These are phyloP conservation scores for Volvariella surrecta DNA, from an alignment of 1,284 basidiomycete genomes.

Conservation along the genomic window DNA sequence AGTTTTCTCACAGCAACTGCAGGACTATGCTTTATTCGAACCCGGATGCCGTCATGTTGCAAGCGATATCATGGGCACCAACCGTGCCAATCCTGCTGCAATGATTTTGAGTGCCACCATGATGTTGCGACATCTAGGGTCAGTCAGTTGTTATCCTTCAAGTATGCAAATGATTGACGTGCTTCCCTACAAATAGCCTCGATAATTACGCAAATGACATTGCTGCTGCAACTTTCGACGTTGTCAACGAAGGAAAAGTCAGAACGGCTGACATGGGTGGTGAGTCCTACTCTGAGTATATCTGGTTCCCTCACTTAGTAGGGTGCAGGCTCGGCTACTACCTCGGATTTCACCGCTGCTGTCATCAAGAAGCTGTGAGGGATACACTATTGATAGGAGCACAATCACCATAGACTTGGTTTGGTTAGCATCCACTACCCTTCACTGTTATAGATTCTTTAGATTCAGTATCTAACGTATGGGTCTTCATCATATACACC, in stretches of 20 bases:
- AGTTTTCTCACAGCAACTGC: constrained; percentile 8
- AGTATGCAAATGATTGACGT: background rate
- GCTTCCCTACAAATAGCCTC: constrained; percentile 40
- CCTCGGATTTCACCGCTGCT: constrained; percentile 87
- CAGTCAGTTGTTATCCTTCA: constrained; percentile 17
- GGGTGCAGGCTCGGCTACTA: constrained; percentile 68
- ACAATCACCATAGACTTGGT: no score
- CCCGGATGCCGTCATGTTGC: constrained; percentile 99
- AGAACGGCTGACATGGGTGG: constrained; percentile 96
- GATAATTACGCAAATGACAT: constrained; percentile 95
- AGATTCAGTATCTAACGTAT: no score
- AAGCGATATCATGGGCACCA: constrained; percentile 95
- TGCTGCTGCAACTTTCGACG: constrained; percentile 88
- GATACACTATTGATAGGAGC: no score
- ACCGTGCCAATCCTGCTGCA: constrained; percentile 96
- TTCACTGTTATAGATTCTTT: no score
- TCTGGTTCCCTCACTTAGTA: background rate
- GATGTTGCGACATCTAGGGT: constrained; percentile 98
- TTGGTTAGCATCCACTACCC: no score
- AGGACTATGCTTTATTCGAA: constrained; percentile 98
- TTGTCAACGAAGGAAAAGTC: constrained; percentile 85
- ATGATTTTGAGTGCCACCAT: constrained; percentile 98
- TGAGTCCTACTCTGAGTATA: constrained; percentile 28
- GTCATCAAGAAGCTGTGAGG: constrained; percentile 66
- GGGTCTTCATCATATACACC: no score